Evolutionary conservation across 2,329 filamentous ascomycete species (phyloP).

Genomic region (Arachnomyces sp.): DNA sequence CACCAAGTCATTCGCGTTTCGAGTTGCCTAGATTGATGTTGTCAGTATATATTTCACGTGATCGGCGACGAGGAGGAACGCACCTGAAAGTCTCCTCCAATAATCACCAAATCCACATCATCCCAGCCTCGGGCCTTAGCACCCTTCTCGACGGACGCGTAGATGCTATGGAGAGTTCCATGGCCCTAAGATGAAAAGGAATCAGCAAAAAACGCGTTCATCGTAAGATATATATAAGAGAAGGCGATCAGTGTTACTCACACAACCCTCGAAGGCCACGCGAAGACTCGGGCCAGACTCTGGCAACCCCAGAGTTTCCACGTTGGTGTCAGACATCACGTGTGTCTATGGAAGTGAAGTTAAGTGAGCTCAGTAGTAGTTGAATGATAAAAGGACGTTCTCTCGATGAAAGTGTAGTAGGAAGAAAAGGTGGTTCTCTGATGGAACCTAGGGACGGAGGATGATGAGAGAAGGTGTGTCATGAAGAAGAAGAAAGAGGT

Average conservation of each 20-base stretch:
- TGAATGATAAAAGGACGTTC: too few species aligned
- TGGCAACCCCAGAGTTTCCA: slow-evolving; percentile 8
- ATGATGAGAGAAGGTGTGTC: too few species aligned
- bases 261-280: slow-evolving; percentile 80
- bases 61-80: slow-evolving; percentile 4
- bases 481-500: too few species aligned
- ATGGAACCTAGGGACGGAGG: too few species aligned
- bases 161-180: slow-evolving; percentile 85
- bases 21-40: slow-evolving; percentile 60
- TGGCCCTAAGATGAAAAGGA: slow-evolving; percentile 57
- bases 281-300: slow-evolving; percentile 42
- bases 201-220: slow-evolving; percentile 10
- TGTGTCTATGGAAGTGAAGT: too few species aligned
- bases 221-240: slow-evolving; percentile 2
- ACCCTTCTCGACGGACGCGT: slow-evolving; percentile 64
- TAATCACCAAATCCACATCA: slow-evolving; percentile 80
- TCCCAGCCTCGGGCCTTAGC: slow-evolving; percentile 69
- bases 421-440: too few species aligned
- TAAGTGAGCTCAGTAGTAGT: too few species aligned
- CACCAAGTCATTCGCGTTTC: slow-evolving; percentile 79
- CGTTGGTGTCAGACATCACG: slow-evolving; percentile 3
- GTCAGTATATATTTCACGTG: slow-evolving; percentile 1
- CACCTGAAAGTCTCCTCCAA: slow-evolving; percentile 92
- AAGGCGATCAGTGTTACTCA: slow-evolving; percentile 38
- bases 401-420: too few species aligned